These are phyloP conservation scores for Cryptomeria japonica DNA, from an alignment of 75 land plant species.

Conservation along the genomic window DNA sequence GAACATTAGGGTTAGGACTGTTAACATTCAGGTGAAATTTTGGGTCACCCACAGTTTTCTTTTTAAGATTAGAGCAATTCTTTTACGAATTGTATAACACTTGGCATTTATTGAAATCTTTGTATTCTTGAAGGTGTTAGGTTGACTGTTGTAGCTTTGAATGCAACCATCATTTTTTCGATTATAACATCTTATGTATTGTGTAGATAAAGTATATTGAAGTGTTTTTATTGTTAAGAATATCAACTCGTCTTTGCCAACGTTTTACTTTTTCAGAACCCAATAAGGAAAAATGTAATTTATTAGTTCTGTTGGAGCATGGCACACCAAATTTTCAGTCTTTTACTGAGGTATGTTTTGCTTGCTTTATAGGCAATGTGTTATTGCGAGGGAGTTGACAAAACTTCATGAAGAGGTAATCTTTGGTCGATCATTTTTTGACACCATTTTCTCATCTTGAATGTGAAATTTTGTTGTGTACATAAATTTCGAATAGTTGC, in stretches of 20 bases:
- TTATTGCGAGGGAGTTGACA: constrained; percentile 95
- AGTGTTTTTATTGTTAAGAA: too few relatives aligned
- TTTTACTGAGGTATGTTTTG: background rate
- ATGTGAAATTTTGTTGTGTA: background rate
- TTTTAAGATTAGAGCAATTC: too few relatives aligned
- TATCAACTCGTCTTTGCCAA: background rate
- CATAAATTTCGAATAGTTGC: background rate
- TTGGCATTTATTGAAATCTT: too few relatives aligned
- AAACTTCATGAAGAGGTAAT: constrained; percentile 96
- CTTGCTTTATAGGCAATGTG: constrained; percentile 68
- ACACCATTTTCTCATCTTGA: background rate
- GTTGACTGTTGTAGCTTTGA: too few relatives aligned
- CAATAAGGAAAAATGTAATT: background rate
- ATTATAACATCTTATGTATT: too few relatives aligned
- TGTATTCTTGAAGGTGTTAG: too few relatives aligned
- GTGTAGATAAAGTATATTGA: too few relatives aligned
- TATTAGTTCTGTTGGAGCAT: background rate
- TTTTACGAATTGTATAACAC: too few relatives aligned
- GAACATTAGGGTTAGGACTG: too few relatives aligned
- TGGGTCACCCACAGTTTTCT: too few relatives aligned
- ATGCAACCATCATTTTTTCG: too few relatives aligned
- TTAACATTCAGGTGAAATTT: too few relatives aligned
- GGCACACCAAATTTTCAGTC: background rate
- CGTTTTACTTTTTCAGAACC: background rate
- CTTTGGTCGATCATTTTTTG: background rate